Base-by-base conservation (phyloP, 1,139 yeast species). In the Diutina ranongensis region DNA sequence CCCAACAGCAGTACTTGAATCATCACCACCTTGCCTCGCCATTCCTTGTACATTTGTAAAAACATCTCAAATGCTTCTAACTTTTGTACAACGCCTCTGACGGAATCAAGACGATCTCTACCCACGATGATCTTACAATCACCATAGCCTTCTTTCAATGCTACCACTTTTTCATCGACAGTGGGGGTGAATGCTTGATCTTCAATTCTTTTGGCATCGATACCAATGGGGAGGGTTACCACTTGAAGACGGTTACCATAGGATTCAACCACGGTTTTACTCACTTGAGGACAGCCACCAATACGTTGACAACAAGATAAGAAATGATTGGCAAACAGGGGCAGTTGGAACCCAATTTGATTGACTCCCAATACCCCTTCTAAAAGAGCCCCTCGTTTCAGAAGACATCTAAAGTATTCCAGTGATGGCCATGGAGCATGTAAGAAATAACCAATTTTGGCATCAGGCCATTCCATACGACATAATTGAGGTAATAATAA, bases 401-500 rank as follows among this genome's bases (percentile, higher is more conserved):
- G 82, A 42, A 92, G 65, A 53, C 95, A 84, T 50, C 97, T 72
- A 65, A 92, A 87, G 60, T 88, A 87, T 63, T 92, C 98, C n/a
- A 89, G 82, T 36, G 95, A 84, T 10, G 98, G 97, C 74, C 94
- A 88, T 13, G 97, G 95, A 4, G 86, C 76, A 60, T 89, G 97
- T 54, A 89, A 65, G 62, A 80, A 89, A 50, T 85, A 76, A 5
- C 94, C 95, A 53, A 92, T 84, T 53, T 72, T 72, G 13, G 92
- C 94, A 49, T 83, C 79, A 8, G 89, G 92, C 47, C 84, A 69
- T 56, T 78, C 80, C 87, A 83, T 81, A 55, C 95, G 75, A 51
- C 92, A 67, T 62, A 92, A 69, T 57, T 85, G 95, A 1, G 98
- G 98, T 49, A 92, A 67, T 47, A 92, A 65, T 53, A 89, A 64